A percentile compares a stretch with the other conserved stretches of the same genome.
Evolutionary conservation across 1,139 yeast species (phyloP).

Genomic region (Suhomyces chickasaworum): DNA sequence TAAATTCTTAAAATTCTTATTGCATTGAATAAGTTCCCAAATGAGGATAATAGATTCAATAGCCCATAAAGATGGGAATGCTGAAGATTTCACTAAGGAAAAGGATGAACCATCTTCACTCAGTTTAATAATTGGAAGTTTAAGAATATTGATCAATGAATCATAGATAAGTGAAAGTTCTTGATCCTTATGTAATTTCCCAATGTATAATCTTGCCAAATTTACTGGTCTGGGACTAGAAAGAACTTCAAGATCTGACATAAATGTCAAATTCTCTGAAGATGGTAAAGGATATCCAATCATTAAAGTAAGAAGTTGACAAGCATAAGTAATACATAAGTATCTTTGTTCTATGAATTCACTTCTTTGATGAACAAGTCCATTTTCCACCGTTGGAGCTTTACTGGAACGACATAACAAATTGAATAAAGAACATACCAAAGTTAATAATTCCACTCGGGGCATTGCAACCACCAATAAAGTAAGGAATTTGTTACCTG

Average conservation of each 20-base stretch:
- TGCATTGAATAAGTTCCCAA: conserved; percentile 81
- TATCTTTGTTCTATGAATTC: conserved; percentile 51
- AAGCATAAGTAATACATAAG: conserved; percentile 55
- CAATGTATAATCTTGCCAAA: conserved; percentile 52
- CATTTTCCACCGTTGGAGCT: conserved; percentile 38
- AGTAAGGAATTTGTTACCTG: conserved; percentile 63
- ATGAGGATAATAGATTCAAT: conserved; percentile 60
- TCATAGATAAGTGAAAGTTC: conserved; percentile 53
- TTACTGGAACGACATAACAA: conserved; percentile 47
- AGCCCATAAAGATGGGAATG: conserved; percentile 51
- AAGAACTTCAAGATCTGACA: conserved; percentile 31
- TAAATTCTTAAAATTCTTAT: conserved; percentile 51
- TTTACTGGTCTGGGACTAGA: conserved; percentile 41
- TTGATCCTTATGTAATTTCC: conserved; percentile 53
- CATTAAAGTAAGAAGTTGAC: conserved; percentile 65
- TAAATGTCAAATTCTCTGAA: conserved; percentile 44
- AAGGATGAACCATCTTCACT: conserved; percentile 24
- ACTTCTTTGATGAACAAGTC: conserved; percentile 25
- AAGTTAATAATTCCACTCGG: conserved; percentile 48
- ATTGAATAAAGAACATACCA: conserved; percentile 73
- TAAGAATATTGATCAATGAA: conserved; percentile 49
- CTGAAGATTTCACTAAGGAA: conserved; percentile 16
- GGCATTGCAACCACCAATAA: conserved; percentile 56
- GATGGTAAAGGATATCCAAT: conserved; percentile 66
- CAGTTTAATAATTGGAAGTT: conserved; percentile 38